phyloP scores from a whole-genome alignment of 1,284 basidiomycete genomes.

The Fistulina hepatica region DNA sequence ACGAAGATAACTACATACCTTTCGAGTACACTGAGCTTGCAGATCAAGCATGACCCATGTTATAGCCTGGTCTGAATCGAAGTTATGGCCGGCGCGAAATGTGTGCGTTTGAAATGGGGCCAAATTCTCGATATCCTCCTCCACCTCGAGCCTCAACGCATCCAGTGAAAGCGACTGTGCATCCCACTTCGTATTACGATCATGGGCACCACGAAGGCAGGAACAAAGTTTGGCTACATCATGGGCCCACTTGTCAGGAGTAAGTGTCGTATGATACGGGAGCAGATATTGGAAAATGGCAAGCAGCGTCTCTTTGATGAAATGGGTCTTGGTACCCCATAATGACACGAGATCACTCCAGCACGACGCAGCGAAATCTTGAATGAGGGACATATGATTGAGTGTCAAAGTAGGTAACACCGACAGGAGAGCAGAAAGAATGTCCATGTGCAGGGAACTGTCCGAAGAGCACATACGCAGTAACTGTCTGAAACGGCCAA shows the following conservation, averaged over 20 bases:
- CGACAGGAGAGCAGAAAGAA: conserved; percentile 56
- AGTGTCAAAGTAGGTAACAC: conserved; percentile 63
- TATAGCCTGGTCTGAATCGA: conserved; percentile 59
- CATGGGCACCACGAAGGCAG: conserved; percentile 23
- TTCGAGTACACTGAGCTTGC: conserved; percentile 69
- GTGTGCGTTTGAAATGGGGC: conserved; percentile 48
- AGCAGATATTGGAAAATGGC: conserved; percentile 60
- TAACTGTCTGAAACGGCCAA: conserved; percentile 58
- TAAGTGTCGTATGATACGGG: conserved; percentile 42
- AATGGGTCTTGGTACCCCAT: conserved; percentile 68
- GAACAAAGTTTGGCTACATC: background rate
- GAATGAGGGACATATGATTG: conserved; percentile 52
- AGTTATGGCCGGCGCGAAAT: conserved; percentile 63
- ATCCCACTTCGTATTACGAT: conserved; percentile 42
- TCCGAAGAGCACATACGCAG: conserved; percentile 55
- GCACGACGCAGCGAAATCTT: conserved; percentile 43
- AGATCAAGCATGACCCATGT: conserved; percentile 77
- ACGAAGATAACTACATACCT: conserved; percentile 33
- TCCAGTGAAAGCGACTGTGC: conserved; percentile 62
- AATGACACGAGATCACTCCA: conserved; percentile 59
- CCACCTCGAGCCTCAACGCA: conserved; percentile 44
- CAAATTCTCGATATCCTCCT: conserved; percentile 8
- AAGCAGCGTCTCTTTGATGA: conserved; percentile 57
- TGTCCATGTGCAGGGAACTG: conserved; percentile 66
- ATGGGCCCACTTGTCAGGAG: background rate